A percentile compares a stretch with the other conserved stretches of the same genome.
Conservation (phyloP, 768 basidiomycete genomes). For the Boletus fagicola region DNA sequence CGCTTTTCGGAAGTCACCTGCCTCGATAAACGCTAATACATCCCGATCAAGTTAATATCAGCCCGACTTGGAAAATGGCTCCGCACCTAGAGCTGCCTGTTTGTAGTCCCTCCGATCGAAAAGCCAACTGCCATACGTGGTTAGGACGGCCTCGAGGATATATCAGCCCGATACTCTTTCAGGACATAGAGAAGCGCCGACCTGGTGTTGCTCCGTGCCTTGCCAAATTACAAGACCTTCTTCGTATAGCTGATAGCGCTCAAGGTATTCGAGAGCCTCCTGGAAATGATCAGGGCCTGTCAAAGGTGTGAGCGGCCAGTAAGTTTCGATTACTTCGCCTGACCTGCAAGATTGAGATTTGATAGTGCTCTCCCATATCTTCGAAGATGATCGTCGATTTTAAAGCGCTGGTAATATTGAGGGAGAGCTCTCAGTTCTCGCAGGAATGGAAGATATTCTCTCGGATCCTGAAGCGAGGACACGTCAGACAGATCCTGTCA, state of each 20-base stretch:
- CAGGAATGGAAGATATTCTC: conserved; percentile 97
- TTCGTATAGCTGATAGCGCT: conserved; percentile 72
- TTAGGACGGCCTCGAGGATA: conserved; percentile 55
- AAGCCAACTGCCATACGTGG: conserved; percentile 82
- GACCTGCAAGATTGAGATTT: conserved; percentile 75
- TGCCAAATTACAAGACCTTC: conserved; percentile 75
- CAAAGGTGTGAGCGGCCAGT: conserved; percentile 3
- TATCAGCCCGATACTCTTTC: conserved; percentile 6
- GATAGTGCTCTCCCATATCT: conserved; percentile 70
- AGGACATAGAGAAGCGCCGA: conserved; percentile 30
- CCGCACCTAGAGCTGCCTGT: conserved; percentile 77
- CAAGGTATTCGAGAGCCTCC: conserved; percentile 78
- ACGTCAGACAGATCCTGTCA: conserved; percentile 5
- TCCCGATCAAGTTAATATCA: conserved; percentile 5
- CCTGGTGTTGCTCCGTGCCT: conserved; percentile 60
- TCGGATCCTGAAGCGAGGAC: conserved; percentile 70
- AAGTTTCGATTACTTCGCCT: conserved; percentile 6
- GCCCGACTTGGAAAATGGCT: neutral
- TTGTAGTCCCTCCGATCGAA: conserved; percentile 81
- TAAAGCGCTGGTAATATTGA: conserved; percentile 79
- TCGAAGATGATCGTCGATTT: conserved; percentile 90
- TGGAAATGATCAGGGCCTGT: conserved; percentile 69
- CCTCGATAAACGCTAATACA: conserved; percentile 69
- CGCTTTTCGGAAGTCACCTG: conserved; percentile 61
- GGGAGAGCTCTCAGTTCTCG: conserved; percentile 77